Conservation (phyloP, 768 basidiomycete species). For the Phylloporus sp. region DNA sequence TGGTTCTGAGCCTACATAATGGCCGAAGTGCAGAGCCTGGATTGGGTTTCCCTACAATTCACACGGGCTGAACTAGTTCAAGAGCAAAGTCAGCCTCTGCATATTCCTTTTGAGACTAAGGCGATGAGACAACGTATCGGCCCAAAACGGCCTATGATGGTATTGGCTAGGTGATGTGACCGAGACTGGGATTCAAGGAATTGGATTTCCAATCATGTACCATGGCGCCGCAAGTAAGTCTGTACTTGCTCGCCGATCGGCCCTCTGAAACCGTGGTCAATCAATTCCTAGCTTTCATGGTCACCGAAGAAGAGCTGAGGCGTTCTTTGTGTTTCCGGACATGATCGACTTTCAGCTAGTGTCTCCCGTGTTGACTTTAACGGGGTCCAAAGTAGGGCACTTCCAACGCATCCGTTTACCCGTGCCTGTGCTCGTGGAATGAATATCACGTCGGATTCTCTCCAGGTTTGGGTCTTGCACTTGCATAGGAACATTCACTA, state of each 20-base stretch:
- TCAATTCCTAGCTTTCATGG: constrained; percentile 9
- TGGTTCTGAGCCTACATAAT: too few relatives aligned
- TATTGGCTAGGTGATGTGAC: constrained; percentile 20
- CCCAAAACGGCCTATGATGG: constrained; percentile 19
- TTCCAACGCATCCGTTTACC: neutral
- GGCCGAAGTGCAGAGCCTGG: too few relatives aligned
- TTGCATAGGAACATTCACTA: constrained; percentile 3
- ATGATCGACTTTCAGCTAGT: constrained; percentile 1
- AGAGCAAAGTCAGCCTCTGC: neutral
- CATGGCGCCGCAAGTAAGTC: too few relatives aligned
- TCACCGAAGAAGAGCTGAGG: constrained; percentile 12
- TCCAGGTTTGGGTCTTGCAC: neutral
- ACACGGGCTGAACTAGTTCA: constrained; percentile 8
- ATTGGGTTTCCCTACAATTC: constrained; percentile 8
- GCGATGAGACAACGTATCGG: constrained; percentile 17
- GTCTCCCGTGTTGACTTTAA: constrained; percentile 13
- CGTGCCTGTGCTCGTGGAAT: neutral
- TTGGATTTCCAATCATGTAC: constrained; percentile 18
- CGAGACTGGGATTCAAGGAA: constrained; percentile 16
- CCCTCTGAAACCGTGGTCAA: neutral
- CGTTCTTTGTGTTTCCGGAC: neutral
- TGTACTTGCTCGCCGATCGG: neutral
- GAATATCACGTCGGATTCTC: neutral
- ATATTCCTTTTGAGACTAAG: constrained; percentile 1
- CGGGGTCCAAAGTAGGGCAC: neutral